Percentiles rank a stretch among this genome's conserved stretches.
Conservation (phyloP, 305 asterid genomes). For the Fraxinus sp. region DNA sequence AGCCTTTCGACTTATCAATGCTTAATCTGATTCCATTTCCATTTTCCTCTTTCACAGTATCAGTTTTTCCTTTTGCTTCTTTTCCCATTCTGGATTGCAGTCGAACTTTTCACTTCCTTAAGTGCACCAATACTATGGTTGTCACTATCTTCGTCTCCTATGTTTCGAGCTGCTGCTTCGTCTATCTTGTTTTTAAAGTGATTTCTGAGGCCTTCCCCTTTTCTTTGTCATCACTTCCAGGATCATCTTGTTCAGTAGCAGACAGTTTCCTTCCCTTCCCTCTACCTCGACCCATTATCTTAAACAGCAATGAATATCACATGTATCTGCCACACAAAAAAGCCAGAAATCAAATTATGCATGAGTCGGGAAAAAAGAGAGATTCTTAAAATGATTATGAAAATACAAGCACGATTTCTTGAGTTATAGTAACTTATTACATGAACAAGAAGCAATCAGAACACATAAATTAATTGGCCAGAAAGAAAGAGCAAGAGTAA, state of each 20-base stretch:
- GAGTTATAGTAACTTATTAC: too few relatives aligned
- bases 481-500: too few relatives aligned
- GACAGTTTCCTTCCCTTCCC: conserved; percentile 44
- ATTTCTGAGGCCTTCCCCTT: conserved; percentile 52
- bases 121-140: conserved; percentile 24
- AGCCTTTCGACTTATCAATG: conserved; percentile 35
- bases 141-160: not conserved
- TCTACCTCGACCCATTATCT: conserved; percentile 48
- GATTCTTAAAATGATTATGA: too few relatives aligned
- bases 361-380: not conserved
- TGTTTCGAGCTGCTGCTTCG: conserved; percentile 31
- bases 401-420: too few relatives aligned
- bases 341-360: not conserved
- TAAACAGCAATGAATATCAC: conserved; percentile 13
- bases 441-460: too few relatives aligned
- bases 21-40: conserved; percentile 27
- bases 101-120: conserved; percentile 24
- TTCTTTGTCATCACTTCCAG: conserved; percentile 41
- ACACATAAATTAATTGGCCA: too few relatives aligned
- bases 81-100: conserved; percentile 31
- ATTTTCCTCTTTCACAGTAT: conserved; percentile 32
- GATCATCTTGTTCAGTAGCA: conserved; percentile 35
- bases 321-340: conserved; percentile 25
- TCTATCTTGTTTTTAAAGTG: conserved; percentile 40
- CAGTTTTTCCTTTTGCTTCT: conserved; percentile 34